These are phyloP conservation scores for Sphagnum magellanicum DNA, from an alignment of 228 moss, liverwort and hornwort species.

Conservation along the genomic window DNA sequence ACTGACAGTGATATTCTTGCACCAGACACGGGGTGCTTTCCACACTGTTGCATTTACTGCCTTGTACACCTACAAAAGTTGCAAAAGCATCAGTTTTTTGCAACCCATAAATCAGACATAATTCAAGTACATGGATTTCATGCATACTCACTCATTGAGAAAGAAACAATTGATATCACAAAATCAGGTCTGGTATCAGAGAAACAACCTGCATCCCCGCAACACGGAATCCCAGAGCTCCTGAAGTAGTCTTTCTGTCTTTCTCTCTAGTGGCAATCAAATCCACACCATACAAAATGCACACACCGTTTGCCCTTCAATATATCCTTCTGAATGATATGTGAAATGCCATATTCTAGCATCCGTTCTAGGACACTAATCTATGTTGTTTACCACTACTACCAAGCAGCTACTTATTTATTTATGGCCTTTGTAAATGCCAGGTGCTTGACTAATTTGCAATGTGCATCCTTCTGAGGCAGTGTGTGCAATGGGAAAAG, in stretches of 20 bases:
- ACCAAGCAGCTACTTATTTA: not conserved
- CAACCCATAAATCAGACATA: not conserved
- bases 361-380: no score
- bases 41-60: slow-evolving; percentile 35
- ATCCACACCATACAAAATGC: not conserved
- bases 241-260: slow-evolving; percentile 68
- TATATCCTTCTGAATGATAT: no score
- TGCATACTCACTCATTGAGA: not conserved
- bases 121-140: not conserved
- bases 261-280: slow-evolving; percentile 45
- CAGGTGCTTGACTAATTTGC: not conserved
- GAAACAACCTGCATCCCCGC: slow-evolving; percentile 78
- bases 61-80: slow-evolving; percentile 59
- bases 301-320: no score
- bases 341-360: no score
- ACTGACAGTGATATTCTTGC: slow-evolving; percentile 43
- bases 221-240: slow-evolving; percentile 73
- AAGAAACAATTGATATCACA: not conserved
- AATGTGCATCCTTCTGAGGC: not conserved
- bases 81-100: not conserved
- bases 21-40: slow-evolving; percentile 68
- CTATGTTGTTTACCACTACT: not conserved
- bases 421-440: slow-evolving; percentile 1
- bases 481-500: no score
- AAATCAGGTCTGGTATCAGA: not conserved